Conservation (phyloP, 352 stramenopile genomes). For the Globisporangium takayamanum region DNA sequence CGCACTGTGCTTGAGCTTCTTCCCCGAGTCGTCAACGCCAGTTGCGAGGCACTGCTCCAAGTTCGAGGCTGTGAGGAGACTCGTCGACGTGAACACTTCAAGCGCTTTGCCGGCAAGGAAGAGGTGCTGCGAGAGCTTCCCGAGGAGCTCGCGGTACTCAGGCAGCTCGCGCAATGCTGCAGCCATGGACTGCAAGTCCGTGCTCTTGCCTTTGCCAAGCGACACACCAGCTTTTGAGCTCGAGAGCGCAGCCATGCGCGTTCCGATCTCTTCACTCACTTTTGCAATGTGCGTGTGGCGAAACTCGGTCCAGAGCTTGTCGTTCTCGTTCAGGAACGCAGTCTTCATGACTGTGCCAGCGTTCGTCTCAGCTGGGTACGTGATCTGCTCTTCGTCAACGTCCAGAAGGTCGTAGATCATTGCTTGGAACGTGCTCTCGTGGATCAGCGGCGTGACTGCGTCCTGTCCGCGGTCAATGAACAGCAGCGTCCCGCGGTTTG, state of each 20-base stretch:
- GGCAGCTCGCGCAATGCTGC: constrained; percentile 86
- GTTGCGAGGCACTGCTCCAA: constrained; percentile 94
- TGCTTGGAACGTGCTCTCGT: constrained; percentile 97
- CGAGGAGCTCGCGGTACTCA: constrained; percentile 93
- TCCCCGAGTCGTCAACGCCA: constrained; percentile 90
- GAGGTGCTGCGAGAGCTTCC: constrained; percentile 93
- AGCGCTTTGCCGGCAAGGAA: constrained; percentile 92
- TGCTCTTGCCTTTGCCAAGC: constrained; percentile 71
- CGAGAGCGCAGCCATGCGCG: constrained; percentile 66
- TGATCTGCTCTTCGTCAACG: constrained; percentile 93
- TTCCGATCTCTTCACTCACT: constrained; percentile 76
- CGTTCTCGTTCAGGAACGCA: constrained; percentile 95
- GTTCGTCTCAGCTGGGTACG: constrained; percentile 86
- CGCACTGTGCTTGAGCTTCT: constrained; percentile 79
- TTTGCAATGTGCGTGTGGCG: constrained; percentile 94
- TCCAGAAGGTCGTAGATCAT: constrained; percentile 95
- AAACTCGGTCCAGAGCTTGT: constrained; percentile 95
- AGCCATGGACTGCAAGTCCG: constrained; percentile 90
- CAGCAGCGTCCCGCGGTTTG: constrained; percentile 89
- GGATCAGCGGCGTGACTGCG: constrained; percentile 93
- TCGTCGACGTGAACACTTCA: constrained; percentile 86
- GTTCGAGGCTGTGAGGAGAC: constrained; percentile 88
- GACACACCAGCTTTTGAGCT: constrained; percentile 77
- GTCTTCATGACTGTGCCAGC: constrained; percentile 76
- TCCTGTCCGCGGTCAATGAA: constrained; percentile 94